Base-by-base conservation (phyloP, 106 monocot genomes). In the Dioscorea dumetorum region DNA sequence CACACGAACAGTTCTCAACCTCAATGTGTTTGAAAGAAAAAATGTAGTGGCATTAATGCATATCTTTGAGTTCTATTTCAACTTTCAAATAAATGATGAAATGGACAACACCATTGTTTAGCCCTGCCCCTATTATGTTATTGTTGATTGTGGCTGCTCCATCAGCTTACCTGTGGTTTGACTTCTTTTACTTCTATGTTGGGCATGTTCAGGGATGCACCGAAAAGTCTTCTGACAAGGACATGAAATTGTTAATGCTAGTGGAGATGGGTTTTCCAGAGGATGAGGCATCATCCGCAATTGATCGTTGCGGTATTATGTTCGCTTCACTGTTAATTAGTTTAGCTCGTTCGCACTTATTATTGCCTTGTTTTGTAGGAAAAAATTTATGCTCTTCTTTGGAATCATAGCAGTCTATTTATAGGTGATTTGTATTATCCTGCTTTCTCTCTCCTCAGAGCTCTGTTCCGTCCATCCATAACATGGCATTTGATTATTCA, bases 261-360 rank as follows among this genome's bases (percentile, higher is more conserved):
- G 63, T 63, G 63, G 63, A 63, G 33, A 66, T 66, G 65, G 65
- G 49, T 19, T 49, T 49, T 18, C 21, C 48, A 21, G 0, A 7
- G 8, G 20, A 66, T 66, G 65, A 66, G 65, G 41, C 65, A 3
- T 66, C 65, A 21, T 14, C 65, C 18, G 65, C 65, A 15, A 48
- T 66, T 66, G 48, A 66, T 49, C 48, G 65, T 49, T 66, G 65
- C 49, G 65, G 65, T 49, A 66, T 32, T 63, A 34, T 24, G 16
- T 13, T 31, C 35, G 32, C 63, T 13, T 19, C 9, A 41, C 6
- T 10, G 41, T 41, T 41, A 10, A 41, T 54, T 5, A 54, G 9
- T 5, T 16, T 54, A 54, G 15, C 19, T 54, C 12, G 5, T 18
- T 54, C 15, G 1, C 15, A 8, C 54, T 19, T 54, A 19, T 54